These are phyloP conservation scores for Murraya paniculata DNA, from an alignment of 345 rosid genomes.

Conservation along the genomic window DNA sequence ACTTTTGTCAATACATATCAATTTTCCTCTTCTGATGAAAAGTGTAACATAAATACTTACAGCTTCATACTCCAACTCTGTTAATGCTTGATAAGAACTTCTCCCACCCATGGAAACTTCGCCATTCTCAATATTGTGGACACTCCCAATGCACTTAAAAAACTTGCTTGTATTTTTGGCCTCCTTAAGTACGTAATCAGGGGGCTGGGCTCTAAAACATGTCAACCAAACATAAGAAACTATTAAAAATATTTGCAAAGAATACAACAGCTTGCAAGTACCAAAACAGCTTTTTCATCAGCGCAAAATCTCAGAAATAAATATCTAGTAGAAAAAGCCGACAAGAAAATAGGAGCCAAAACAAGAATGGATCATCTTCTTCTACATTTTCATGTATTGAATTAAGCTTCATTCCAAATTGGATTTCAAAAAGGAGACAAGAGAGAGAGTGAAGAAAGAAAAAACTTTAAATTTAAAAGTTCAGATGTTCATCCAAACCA, in stretches of 20 bases:
- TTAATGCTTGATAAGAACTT: slow-evolving; percentile 72
- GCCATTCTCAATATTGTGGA: slow-evolving; percentile 60
- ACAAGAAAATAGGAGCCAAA: background rate
- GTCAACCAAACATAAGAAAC: slow-evolving; percentile 32
- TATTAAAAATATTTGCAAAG: slow-evolving; percentile 17
- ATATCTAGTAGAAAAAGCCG: background rate
- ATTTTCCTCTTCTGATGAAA: slow-evolving; percentile 8
- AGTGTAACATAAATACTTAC: slow-evolving; percentile 48
- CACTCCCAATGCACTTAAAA: slow-evolving; percentile 88
- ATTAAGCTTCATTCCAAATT: background rate
- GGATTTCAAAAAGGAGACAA: background rate
- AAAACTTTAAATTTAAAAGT: background rate
- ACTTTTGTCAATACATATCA: background rate
- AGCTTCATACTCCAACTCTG: slow-evolving; percentile 90
- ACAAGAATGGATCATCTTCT: background rate
- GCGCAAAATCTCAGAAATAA: background rate
- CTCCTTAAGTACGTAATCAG: slow-evolving; percentile 91
- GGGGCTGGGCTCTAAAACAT: slow-evolving; percentile 84
- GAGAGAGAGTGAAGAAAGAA: background rate
- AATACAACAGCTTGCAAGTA: slow-evolving; percentile 12
- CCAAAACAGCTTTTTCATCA: background rate
- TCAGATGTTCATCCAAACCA: background rate
- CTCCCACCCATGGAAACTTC: slow-evolving; percentile 50
- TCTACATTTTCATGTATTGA: background rate
- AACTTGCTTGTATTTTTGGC: slow-evolving; percentile 86